These are phyloP conservation scores for Solioccasus polychromus DNA, from an alignment of 768 basidiomycete species.

Conservation along the genomic window DNA sequence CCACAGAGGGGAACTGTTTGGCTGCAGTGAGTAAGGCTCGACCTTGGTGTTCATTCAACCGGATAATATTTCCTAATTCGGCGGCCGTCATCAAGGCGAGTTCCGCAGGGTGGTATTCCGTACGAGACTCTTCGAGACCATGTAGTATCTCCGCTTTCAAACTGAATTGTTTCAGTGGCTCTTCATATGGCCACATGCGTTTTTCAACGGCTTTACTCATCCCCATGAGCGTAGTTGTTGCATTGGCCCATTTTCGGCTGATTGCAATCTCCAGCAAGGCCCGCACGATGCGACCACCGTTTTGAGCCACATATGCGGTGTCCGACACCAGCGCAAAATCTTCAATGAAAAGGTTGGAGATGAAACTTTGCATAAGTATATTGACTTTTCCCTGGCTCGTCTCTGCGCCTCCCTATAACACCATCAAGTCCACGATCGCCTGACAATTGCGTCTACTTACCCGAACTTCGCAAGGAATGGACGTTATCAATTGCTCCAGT, in stretches of 20 bases:
- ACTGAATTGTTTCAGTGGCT: constrained; percentile 80
- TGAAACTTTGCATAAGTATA: constrained; percentile 87
- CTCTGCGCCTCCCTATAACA: constrained; percentile 56
- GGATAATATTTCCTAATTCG: constrained; percentile 76
- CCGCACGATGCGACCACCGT: constrained; percentile 91
- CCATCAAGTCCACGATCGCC: neutral
- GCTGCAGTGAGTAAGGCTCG: constrained; percentile 74
- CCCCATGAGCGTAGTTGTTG: constrained; percentile 74
- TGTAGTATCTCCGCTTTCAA: constrained; percentile 77
- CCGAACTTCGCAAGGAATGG: constrained; percentile 77
- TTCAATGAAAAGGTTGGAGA: constrained; percentile 76
- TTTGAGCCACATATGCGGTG: constrained; percentile 90
- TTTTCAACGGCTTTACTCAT: constrained; percentile 94
- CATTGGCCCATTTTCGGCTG: constrained; percentile 87
- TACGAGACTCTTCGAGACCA: constrained; percentile 75
- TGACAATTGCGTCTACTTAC: constrained; percentile 37
- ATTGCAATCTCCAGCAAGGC: constrained; percentile 93
- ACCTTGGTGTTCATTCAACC: constrained; percentile 85
- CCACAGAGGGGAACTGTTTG: constrained; percentile 76
- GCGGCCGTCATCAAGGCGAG: constrained; percentile 63
- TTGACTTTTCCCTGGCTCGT: constrained; percentile 86
- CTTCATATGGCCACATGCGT: constrained; percentile 91
- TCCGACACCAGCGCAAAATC: constrained; percentile 98
- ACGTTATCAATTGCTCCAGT: constrained; percentile 64
- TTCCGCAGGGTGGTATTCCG: constrained; percentile 74